Conservation (phyloP, 1,284 basidiomycete genomes). For the Trichosporon sp. region DNA sequence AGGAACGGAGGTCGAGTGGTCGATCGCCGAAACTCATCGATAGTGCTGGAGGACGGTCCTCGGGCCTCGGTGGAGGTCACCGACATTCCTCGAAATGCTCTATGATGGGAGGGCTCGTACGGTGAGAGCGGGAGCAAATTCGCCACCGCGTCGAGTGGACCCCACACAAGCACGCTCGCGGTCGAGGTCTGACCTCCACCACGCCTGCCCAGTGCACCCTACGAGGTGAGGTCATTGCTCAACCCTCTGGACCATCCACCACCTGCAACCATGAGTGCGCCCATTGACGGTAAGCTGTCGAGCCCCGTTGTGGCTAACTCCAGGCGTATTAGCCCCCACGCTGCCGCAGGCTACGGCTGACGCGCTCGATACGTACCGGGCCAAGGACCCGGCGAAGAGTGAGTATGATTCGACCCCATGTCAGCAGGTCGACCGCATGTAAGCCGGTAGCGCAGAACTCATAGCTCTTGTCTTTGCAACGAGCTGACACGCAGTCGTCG, state of each 20-base stretch:
- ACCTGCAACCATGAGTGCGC: constrained; percentile 7
- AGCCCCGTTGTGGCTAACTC: neutral
- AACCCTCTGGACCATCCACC: neutral
- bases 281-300: neutral
- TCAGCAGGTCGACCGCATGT: too few species aligned
- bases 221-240: constrained; percentile 18
- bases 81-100: neutral
- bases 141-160: neutral
- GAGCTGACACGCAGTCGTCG: constrained; percentile 68
- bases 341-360: constrained; percentile 59
- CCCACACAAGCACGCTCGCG: neutral
- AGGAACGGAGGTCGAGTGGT: neutral
- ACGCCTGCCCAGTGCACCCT: neutral
- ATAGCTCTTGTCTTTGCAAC: too few species aligned
- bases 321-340: constrained; percentile 24
- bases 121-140: constrained; percentile 8
- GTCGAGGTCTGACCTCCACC: neutral
- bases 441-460: too few species aligned
- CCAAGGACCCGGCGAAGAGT: constrained; percentile 81
- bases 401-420: constrained; percentile 31
- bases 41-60: neutral
- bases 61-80: neutral
- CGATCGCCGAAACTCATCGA: neutral
- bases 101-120: too few species aligned
- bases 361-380: constrained; percentile 79